A percentile compares a stretch with the other conserved stretches of the same genome.
These are phyloP conservation scores for Alternaria sp. DNA, from an alignment of 2,329 filamentous ascomycete species.

Conservation along the genomic window DNA sequence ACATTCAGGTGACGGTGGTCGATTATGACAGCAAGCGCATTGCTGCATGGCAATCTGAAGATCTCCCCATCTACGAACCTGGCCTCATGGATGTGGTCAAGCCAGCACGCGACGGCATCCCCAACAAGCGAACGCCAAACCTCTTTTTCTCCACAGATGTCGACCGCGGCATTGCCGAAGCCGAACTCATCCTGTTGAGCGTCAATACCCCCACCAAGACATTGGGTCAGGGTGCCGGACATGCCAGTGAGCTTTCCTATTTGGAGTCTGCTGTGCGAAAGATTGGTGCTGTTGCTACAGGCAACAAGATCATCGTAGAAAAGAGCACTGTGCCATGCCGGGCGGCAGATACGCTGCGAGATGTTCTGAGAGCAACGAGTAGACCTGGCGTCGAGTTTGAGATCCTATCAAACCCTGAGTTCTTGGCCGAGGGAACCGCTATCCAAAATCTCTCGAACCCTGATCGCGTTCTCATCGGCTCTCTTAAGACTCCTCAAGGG, in stretches of 20 bases:
- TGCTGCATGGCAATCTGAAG: slow-evolving; percentile 73
- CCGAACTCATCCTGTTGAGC: slow-evolving; percentile 76
- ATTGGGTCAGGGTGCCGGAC: slow-evolving; percentile 71
- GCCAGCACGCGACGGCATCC: slow-evolving; percentile 59
- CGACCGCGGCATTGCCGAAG: slow-evolving; percentile 65
- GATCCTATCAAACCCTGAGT: slow-evolving; percentile 82
- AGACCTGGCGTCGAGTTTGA: slow-evolving; percentile 61
- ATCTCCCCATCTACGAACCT: slow-evolving; percentile 78
- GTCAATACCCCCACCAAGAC: slow-evolving; percentile 83
- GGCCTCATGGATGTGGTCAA: slow-evolving; percentile 72
- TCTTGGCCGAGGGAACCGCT: slow-evolving; percentile 78
- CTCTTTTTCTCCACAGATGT: slow-evolving; percentile 76
- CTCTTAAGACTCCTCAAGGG: slow-evolving; percentile 63
- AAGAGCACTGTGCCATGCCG: slow-evolving; percentile 81
- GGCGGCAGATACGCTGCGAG: slow-evolving; percentile 72
- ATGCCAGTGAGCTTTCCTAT: slow-evolving; percentile 74
- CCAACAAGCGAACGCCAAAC: slow-evolving; percentile 62
- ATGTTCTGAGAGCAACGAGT: slow-evolving; percentile 62
- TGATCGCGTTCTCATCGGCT: slow-evolving; percentile 78
- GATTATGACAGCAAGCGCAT: slow-evolving; percentile 72
- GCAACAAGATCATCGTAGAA: slow-evolving; percentile 77
- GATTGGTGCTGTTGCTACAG: slow-evolving; percentile 70
- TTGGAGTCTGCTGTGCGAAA: slow-evolving; percentile 73
- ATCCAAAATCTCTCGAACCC: slow-evolving; percentile 73
- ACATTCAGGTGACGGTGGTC: slow-evolving; percentile 75